Evolutionary conservation across 2,329 filamentous ascomycete genomes (phyloP), one percentile per base, ranked within the genome.

Genomic region (Fusarium avenaceum): DNA sequence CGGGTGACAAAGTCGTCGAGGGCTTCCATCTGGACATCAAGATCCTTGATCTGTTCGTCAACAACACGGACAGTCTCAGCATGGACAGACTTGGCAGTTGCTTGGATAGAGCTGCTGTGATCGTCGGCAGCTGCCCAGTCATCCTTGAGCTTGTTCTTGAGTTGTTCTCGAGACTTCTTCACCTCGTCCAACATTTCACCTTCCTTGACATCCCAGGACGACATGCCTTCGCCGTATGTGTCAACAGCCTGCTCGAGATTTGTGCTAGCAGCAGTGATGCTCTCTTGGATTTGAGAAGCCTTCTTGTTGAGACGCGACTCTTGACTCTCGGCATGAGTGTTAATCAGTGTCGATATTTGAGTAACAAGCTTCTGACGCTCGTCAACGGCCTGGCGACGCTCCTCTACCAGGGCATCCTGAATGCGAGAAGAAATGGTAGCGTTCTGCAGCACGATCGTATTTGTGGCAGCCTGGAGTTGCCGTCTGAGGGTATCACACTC

Each of bases 1-100:
- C 92, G 89, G 32, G 90, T 86, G 39, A 98, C 93, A 72, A 97
- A 97, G 69, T 95, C 92, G 74, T 98, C 95, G 9, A 99, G 86
- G 2, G 93, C 92, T 57, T 90, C 88, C 87, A 99, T 94, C 78
- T 98, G 93, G n/a, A 85, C 86, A 63, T 92, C 90, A 75, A 99
- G 91, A 70, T 97, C 92, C 57, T 87, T 86, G 81, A 96, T 92
- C 80, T 99, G 96, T 58, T 92, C 90, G 74, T 95, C 92, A 14
- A 98, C 94, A 59, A 96, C 95, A 8, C 90, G 90, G 30, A 97
- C 89, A 0, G 95, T 97, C 79, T 97, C 92, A 33, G 92, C 91
- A 71, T 99, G 94, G 2, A 98, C 94, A 4, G 92, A 92, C 72
- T 92, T 91, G 0, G 95, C 94, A 0, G 92, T 92, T 9, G 87